Percentiles rank a stretch among this genome's conserved stretches.
Conservation (phyloP, 345 rosid genomes). For the Streptanthus diversifolius region DNA sequence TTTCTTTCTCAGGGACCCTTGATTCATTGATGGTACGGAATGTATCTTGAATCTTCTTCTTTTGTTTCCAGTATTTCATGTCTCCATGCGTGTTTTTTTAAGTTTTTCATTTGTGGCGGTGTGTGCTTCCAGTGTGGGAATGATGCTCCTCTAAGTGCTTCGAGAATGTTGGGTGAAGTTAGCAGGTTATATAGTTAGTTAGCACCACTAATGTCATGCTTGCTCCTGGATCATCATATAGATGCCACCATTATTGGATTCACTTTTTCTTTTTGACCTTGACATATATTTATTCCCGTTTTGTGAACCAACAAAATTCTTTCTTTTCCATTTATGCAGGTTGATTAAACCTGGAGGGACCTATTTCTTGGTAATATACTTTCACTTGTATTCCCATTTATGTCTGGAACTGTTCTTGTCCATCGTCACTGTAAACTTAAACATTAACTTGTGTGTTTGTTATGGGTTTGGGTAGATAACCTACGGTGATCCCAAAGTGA, state of each 20-base stretch:
- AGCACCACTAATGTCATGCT: background rate
- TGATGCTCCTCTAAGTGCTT: slow-evolving; percentile 75
- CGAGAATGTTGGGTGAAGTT: slow-evolving; percentile 90
- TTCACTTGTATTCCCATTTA: background rate
- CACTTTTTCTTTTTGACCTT: background rate
- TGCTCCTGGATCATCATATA: slow-evolving; percentile 9
- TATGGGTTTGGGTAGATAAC: slow-evolving; percentile 58
- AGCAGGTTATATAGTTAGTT: slow-evolving; percentile 60
- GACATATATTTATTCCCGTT: background rate
- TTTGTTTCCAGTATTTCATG: slow-evolving; percentile 14
- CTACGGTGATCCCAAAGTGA: slow-evolving; percentile 86
- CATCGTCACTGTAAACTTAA: background rate
- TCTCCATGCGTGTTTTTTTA: slow-evolving; percentile 17
- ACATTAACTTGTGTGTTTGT: slow-evolving; percentile 6
- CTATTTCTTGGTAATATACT: slow-evolving; percentile 67
- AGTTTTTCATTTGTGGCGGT: slow-evolving; percentile 25
- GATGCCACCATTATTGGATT: slow-evolving; percentile 2
- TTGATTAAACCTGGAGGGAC: slow-evolving; percentile 86
- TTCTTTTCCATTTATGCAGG: slow-evolving; percentile 41
- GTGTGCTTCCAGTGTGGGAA: slow-evolving; percentile 62
- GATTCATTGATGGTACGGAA: slow-evolving; percentile 95
- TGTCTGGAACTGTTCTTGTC: background rate
- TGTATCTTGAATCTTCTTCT: slow-evolving; percentile 16
- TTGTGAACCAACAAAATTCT: background rate
- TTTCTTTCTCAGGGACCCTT: slow-evolving; percentile 66